Evolutionary conservation across 345 rosid genomes (phyloP), one percentile per base, ranked within the genome.

Genomic region (Tarenaya hassleriana): DNA sequence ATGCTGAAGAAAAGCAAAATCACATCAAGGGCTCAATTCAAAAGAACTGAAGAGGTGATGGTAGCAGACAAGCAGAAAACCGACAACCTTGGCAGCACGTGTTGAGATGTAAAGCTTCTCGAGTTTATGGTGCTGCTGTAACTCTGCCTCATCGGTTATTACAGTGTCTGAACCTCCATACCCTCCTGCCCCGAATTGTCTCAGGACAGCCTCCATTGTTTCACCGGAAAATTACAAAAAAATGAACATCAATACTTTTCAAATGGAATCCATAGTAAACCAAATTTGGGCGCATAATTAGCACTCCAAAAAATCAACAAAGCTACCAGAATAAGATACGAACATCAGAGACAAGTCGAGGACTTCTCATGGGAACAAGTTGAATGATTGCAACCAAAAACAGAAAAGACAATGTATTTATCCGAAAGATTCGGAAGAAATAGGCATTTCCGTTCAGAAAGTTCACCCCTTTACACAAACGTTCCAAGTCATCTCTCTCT

Each of bases 81-180:
- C 24, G 29, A 34, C 69, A 73, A 90, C 97, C 97, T 90, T 90
- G 54, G 81, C 86, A 42, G 83, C 70, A 34, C 95, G 95, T 1
- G 97, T 90, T 46, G 97, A 90, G 44, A 90, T 75, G 68, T 81
- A 90, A 45, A 90, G 95, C 77, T 73, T 90, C 80, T 86, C 94
- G 34, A 90, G 82, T 60, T 71, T 86, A 67, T 90, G 95, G 76
- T 90, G 97, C 31, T 76, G 78, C 31, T 69, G 81, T 43, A 83
- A 65, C 67, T 86, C 95, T 29, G 74, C 79, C 66, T 83, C 94
- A 55, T 90, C 95, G 17, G 88, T 68, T 60, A 82, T 42, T 55
- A 81, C 35, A 54, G 52, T 58, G 65, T 86, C 97, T 31, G 94
- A 70, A 57, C 83, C 76, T 66, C 94, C 97, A 67, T 86, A 86